These are phyloP conservation scores for Fusarium marasasianum DNA, from an alignment of 2,329 filamentous ascomycete genomes.

Conservation along the genomic window DNA sequence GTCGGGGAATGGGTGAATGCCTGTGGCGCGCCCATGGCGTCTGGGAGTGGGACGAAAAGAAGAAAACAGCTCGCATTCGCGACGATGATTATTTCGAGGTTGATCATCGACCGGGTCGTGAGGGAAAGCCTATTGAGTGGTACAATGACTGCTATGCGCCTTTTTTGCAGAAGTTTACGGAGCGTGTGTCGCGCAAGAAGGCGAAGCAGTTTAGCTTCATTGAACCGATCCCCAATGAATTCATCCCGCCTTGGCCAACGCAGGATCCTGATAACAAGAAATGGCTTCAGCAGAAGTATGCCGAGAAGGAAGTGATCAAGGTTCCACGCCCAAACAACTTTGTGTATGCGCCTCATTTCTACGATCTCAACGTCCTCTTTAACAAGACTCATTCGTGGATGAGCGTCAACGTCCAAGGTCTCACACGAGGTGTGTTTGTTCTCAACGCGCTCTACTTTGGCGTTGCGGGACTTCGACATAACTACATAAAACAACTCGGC, in stretches of 20 bases:
- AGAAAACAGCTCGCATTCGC: constrained; percentile 40
- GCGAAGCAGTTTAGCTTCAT: constrained; percentile 49
- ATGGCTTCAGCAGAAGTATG: constrained; percentile 36
- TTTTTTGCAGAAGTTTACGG: constrained; percentile 50
- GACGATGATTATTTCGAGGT: constrained; percentile 49
- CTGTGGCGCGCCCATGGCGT: constrained; percentile 54
- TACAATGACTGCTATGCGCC: constrained; percentile 55
- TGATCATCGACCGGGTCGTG: constrained; percentile 50
- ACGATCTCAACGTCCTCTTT: constrained; percentile 54
- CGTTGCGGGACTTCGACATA: constrained; percentile 48
- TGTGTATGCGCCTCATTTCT: constrained; percentile 56
- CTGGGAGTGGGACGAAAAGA: constrained; percentile 49
- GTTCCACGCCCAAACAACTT: constrained; percentile 45
- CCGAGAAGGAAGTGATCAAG: constrained; percentile 42
- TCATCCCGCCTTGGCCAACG: constrained; percentile 50
- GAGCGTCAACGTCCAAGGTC: constrained; percentile 54
- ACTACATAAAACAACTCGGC: constrained; percentile 51
- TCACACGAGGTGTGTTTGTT: constrained; percentile 52
- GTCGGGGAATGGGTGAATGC: constrained; percentile 46
- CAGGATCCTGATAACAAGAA: constrained; percentile 18
- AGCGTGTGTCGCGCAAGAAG: constrained; percentile 46
- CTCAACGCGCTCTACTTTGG: constrained; percentile 54
- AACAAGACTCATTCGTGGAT: constrained; percentile 49
- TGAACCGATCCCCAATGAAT: constrained; percentile 54
- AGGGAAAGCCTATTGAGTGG: constrained; percentile 51